phyloP scores from a whole-genome alignment of 1,284 basidiomycete genomes.

The Trichosporon sp. region DNA sequence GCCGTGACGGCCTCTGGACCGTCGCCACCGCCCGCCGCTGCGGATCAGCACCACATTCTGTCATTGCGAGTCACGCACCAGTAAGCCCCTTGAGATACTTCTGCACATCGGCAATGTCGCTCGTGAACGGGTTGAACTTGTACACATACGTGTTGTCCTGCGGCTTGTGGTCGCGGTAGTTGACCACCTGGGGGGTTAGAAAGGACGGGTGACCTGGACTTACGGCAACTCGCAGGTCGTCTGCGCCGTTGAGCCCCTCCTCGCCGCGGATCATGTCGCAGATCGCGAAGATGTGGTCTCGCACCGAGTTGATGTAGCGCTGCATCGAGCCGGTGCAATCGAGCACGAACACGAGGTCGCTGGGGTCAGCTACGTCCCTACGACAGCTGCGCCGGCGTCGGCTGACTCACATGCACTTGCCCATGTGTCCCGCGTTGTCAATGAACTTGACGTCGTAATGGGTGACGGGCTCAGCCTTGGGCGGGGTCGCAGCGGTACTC shows the following conservation, averaged over 20 bases:
- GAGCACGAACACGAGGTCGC: conserved; percentile 84
- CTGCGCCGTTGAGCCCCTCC: conserved; percentile 78
- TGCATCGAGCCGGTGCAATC: conserved; percentile 78
- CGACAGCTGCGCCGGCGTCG: not conserved
- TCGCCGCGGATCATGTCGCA: conserved; percentile 95
- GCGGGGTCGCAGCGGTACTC: conserved; percentile 34
- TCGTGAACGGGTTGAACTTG: conserved; percentile 92
- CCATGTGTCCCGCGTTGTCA: conserved; percentile 36
- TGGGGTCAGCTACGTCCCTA: conserved; percentile 48
- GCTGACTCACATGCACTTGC: conserved; percentile 52
- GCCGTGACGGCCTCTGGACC: conserved; percentile 98
- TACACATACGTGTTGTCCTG: conserved; percentile 92
- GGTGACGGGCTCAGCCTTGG: conserved; percentile 40
- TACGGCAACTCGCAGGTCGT: conserved; percentile 87
- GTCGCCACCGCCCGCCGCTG: conserved; percentile 97
- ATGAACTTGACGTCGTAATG: conserved; percentile 47
- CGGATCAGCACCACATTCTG: not conserved
- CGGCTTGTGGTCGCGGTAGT: conserved; percentile 90
- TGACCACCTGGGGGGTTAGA: conserved; percentile 61
- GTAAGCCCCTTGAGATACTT: conserved; percentile 67
- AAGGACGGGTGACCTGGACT: conserved; percentile 29
- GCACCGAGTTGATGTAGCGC: conserved; percentile 66
- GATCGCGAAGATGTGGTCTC: conserved; percentile 96
- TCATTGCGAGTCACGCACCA: conserved; percentile 37
- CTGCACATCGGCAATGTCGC: conserved; percentile 84